phyloP scores from a whole-genome alignment of 306 rosid species.

The Purshia tridentata region DNA sequence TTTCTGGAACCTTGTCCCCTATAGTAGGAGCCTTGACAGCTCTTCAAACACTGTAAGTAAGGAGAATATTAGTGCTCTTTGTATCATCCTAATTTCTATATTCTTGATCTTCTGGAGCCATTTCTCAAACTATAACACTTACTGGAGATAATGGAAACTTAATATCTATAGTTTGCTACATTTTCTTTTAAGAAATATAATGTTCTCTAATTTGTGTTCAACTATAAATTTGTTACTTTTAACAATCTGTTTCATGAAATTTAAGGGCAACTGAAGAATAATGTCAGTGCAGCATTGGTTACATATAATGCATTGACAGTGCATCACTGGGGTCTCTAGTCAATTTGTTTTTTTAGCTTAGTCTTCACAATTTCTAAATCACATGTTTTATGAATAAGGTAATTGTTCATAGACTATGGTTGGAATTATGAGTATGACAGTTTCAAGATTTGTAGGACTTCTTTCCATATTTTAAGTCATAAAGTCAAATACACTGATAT shows the following conservation, averaged over 20 bases:
- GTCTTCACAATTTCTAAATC: background rate
- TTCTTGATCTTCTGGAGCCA: background rate
- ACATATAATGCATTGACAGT: background rate
- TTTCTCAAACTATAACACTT: background rate
- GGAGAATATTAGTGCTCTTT: slow-evolving; percentile 10
- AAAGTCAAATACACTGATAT: background rate
- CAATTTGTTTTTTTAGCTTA: background rate
- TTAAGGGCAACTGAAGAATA: background rate
- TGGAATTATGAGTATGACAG: background rate
- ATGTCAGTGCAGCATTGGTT: background rate
- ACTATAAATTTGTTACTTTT: background rate
- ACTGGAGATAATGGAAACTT: background rate
- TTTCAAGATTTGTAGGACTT: background rate
- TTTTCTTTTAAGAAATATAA: background rate
- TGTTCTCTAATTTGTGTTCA: background rate
- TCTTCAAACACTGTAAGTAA: slow-evolving; percentile 74
- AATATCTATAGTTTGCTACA: background rate
- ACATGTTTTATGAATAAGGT: background rate
- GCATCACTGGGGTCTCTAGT: background rate
- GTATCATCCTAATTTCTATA: background rate
- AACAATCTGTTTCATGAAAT: background rate
- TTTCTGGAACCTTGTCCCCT: slow-evolving; percentile 74
- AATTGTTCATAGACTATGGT: background rate
- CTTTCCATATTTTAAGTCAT: background rate
- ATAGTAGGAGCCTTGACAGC: slow-evolving; percentile 62